Evolutionary conservation across 768 basidiomycete genomes (phyloP).

Genomic region (Exidia glandulosa): DNA sequence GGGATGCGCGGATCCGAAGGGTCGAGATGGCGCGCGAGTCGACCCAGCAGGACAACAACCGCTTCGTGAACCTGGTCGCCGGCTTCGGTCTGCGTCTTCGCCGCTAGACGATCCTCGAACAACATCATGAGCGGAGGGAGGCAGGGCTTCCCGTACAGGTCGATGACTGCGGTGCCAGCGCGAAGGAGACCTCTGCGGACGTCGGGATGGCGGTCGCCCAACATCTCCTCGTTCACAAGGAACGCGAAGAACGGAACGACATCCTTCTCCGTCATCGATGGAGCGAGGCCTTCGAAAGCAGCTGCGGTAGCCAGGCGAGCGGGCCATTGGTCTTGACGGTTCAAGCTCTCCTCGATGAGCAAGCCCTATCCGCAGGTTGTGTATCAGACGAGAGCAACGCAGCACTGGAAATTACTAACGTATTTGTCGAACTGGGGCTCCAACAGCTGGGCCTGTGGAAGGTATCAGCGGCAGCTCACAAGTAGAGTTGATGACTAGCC

Average conservation of each 20-base stretch:
- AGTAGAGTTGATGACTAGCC: constrained; percentile 25
- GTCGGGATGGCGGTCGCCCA: constrained; percentile 73
- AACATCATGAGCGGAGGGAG: constrained; percentile 65
- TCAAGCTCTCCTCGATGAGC: constrained; percentile 79
- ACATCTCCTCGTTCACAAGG: constrained; percentile 72
- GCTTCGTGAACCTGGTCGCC: constrained; percentile 90
- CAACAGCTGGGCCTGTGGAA: constrained; percentile 61
- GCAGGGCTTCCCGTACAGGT: constrained; percentile 62
- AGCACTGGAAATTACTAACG: constrained; percentile 30
- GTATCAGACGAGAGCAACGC: neutral
- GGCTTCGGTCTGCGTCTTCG: constrained; percentile 41
- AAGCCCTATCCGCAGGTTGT: constrained; percentile 84
- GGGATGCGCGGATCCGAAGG: constrained; percentile 68
- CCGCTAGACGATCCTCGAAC: constrained; percentile 68
- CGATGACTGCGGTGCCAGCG: constrained; percentile 73
- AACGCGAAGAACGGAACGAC: constrained; percentile 72
- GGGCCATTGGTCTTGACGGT: constrained; percentile 81
- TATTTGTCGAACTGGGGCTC: constrained; percentile 91
- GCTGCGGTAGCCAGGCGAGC: constrained; percentile 63
- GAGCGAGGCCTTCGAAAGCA: constrained; percentile 57
- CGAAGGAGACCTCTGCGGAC: constrained; percentile 84
- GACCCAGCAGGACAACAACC: constrained; percentile 87
- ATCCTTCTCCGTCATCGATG: constrained; percentile 47
- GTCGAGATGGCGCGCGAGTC: constrained; percentile 80
- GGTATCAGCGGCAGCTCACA: neutral